Conservation (phyloP, 179 eudicot genomes). For the Camellia oleifera region DNA sequence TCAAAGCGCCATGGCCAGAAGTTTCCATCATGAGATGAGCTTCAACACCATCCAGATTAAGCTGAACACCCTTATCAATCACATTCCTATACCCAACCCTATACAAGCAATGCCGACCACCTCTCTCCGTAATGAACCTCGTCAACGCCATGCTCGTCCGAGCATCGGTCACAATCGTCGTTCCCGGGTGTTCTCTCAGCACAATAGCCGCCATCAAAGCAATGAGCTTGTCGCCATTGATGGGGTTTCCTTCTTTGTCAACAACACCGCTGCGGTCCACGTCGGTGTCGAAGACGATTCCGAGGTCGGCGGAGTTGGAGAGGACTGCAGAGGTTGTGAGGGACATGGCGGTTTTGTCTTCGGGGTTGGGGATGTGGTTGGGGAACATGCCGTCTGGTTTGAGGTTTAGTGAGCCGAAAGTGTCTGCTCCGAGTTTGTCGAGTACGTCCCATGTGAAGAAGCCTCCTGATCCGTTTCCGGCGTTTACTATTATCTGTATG, state of each 20-base stretch:
- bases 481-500: slow-evolving; percentile 79
- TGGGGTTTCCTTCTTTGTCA: slow-evolving; percentile 68
- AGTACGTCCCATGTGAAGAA: slow-evolving; percentile 88
- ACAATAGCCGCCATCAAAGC: slow-evolving; percentile 84
- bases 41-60: slow-evolving; percentile 69
- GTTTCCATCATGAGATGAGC: slow-evolving; percentile 97
- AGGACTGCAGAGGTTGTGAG: slow-evolving; percentile 67
- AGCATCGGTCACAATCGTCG: slow-evolving; percentile 88
- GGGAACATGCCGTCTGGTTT: slow-evolving; percentile 95
- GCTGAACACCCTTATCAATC: slow-evolving; percentile 77
- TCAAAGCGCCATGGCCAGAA: slow-evolving; percentile 91
- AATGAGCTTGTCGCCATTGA: slow-evolving; percentile 81
- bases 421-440: slow-evolving; percentile 95
- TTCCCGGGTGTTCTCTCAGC: slow-evolving; percentile 67
- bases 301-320: slow-evolving; percentile 64
- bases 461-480: slow-evolving; percentile 96
- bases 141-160: slow-evolving; percentile 76
- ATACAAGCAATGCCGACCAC: slow-evolving; percentile 82
- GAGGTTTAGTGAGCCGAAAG: slow-evolving; percentile 78
- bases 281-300: slow-evolving; percentile 93
- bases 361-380: slow-evolving; percentile 95
- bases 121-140: slow-evolving; percentile 51
- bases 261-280: slow-evolving; percentile 95
- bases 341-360: slow-evolving; percentile 87
- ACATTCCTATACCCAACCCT: slow-evolving; percentile 92